Evolutionary conservation across 257 asterid species (phyloP).

Genomic region (Craterostigma plantagineum): DNA sequence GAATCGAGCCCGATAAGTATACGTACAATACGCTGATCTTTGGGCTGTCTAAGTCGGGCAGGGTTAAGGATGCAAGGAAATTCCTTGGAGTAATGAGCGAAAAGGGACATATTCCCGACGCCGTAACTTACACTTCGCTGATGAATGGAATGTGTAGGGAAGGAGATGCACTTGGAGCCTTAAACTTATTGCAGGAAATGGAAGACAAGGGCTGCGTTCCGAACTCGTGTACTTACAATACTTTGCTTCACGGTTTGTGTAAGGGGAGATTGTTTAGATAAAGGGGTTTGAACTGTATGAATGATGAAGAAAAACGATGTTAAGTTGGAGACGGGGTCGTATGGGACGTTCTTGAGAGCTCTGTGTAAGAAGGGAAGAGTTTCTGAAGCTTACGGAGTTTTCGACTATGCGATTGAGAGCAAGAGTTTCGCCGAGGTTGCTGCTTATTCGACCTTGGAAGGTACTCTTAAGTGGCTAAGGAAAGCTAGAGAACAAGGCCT

Average conservation of each 20-base stretch:
- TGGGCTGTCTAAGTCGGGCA: slow-evolving; percentile 71
- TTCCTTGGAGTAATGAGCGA: slow-evolving; percentile 52
- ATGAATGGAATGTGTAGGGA: slow-evolving; percentile 97
- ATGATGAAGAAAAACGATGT: slow-evolving; percentile 44
- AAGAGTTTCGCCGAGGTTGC: slow-evolving; percentile 66
- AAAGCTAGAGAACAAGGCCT: slow-evolving; percentile 71
- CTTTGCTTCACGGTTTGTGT: slow-evolving; percentile 77
- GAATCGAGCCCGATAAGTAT: slow-evolving; percentile 58
- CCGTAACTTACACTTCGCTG: slow-evolving; percentile 69
- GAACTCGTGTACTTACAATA: slow-evolving; percentile 68
- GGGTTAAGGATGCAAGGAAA: slow-evolving; percentile 66
- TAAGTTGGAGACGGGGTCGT: slow-evolving; percentile 62
- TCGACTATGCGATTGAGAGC: slow-evolving; percentile 79
- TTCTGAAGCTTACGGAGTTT: slow-evolving; percentile 76
- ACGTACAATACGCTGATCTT: slow-evolving; percentile 72
- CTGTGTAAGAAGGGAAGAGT: slow-evolving; percentile 72
- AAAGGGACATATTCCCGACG: slow-evolving; percentile 64
- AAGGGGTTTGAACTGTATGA: slow-evolving; percentile 48
- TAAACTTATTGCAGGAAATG: slow-evolving; percentile 65
- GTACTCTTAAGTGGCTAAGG: slow-evolving; percentile 65
- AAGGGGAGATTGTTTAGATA: slow-evolving; percentile 56
- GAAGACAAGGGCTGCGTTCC: slow-evolving; percentile 56
- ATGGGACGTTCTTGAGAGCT: slow-evolving; percentile 59
- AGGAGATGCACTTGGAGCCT: slow-evolving; percentile 55
- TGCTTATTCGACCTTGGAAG: slow-evolving; percentile 72